Evolutionary conservation across 1,139 yeast species (phyloP).

Genomic region (Protomyces inouyei): DNA sequence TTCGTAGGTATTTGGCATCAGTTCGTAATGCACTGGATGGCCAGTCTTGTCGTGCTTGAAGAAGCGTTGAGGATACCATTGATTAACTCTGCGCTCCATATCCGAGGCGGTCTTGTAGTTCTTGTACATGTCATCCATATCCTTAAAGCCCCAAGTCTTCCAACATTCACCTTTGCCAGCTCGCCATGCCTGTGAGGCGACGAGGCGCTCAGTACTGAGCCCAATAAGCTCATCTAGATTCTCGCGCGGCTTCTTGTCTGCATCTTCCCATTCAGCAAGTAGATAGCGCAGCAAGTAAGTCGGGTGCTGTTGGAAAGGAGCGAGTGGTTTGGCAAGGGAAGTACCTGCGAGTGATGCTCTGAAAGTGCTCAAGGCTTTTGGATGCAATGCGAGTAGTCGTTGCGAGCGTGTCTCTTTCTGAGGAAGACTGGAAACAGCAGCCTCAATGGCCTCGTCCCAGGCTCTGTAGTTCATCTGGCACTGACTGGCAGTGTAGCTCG

Average conservation of each 20-base stretch:
- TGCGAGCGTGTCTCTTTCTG: conserved; percentile 1
- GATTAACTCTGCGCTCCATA: neutral
- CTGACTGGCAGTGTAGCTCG: neutral
- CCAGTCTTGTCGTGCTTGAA: conserved; percentile 3
- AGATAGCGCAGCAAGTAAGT: conserved; percentile 16
- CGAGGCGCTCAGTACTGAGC: conserved; percentile 1
- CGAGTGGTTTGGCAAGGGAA: conserved; percentile 9
- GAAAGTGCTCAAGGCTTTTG: conserved; percentile 5
- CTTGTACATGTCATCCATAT: conserved; percentile 18
- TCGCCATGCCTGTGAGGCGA: conserved; percentile 14
- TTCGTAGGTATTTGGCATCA: conserved; percentile 14
- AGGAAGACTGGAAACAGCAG: neutral
- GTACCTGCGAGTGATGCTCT: neutral
- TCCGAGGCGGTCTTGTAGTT: conserved; percentile 11
- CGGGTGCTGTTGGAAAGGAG: conserved; percentile 18
- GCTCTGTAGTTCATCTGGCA: conserved; percentile 4
- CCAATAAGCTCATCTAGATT: conserved; percentile 5
- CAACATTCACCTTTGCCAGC: conserved; percentile 18
- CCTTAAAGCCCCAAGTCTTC: conserved; percentile 15
- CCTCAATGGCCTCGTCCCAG: conserved; percentile 18
- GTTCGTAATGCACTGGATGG: conserved; percentile 18
- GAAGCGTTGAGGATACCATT: conserved; percentile 14
- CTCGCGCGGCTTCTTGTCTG: neutral
- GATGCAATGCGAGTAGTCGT: conserved; percentile 1
- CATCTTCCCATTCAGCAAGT: conserved; percentile 20